Evolutionary conservation across 2,329 filamentous ascomycete species (phyloP).

Genomic region (Colletotrichum kahawae): DNA sequence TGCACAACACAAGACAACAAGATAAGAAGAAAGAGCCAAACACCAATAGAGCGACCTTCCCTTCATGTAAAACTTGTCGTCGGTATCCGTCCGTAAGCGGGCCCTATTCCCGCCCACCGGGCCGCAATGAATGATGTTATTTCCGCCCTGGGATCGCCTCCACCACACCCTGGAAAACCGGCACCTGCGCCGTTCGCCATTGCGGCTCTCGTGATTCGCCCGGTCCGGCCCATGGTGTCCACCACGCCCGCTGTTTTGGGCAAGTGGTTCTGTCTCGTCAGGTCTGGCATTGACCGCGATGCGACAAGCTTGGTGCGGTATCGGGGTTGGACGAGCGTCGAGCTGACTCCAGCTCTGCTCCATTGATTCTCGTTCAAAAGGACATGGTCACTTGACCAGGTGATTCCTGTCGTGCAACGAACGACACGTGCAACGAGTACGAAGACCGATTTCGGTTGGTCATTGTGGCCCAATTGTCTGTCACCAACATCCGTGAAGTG

Average conservation of each 20-base stretch:
- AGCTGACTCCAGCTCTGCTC: not conserved
- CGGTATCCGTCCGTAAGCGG: not conserved
- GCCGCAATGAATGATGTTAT: constrained; percentile 9
- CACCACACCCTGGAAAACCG: constrained; percentile 6
- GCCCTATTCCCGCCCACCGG: not conserved
- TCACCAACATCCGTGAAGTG: not conserved
- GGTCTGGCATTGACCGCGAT: not conserved
- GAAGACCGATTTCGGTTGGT: not conserved
- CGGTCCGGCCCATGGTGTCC: not conserved
- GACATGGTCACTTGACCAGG: not conserved
- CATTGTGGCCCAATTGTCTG: not conserved
- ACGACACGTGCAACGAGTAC: not conserved
- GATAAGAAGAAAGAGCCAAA: not conserved
- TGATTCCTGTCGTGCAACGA: not conserved
- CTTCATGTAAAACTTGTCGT: not conserved
- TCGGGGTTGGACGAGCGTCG: not conserved
- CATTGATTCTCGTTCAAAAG: not conserved
- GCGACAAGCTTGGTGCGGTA: not conserved
- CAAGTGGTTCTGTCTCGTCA: not conserved
- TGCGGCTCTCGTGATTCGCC: constrained; percentile 11
- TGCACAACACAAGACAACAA: not conserved
- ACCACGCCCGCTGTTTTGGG: not conserved
- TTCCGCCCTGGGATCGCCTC: constrained; percentile 9
- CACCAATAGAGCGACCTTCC: not conserved
- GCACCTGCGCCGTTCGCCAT: not conserved